Evolutionary conservation across 805 yeast species (phyloP).

Genomic region (Lachancea kluyveri): DNA sequence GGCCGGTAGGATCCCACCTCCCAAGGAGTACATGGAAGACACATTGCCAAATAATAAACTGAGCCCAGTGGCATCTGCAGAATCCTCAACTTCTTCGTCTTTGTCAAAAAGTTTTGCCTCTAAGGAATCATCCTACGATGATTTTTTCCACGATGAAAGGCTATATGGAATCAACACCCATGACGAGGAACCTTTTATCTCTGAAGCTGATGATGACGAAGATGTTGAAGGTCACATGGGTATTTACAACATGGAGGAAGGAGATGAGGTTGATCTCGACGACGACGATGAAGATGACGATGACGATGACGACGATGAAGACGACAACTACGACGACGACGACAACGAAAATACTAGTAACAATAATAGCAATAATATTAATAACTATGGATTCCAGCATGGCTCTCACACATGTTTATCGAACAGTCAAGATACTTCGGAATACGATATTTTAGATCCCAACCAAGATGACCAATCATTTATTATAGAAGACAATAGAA

Average conservation of each 20-base stretch:
- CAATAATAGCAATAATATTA: too few relatives aligned
- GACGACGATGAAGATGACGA: conserved; percentile 6
- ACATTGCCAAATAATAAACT: too few relatives aligned
- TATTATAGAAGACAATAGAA: too few relatives aligned
- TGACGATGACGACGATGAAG: conserved; percentile 5
- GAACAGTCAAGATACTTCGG: too few relatives aligned
- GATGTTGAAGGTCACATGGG: neutral
- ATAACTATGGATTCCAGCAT: too few relatives aligned
- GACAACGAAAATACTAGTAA: conserved; percentile 4
- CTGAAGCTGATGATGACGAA: neutral
- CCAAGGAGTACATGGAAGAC: conserved; percentile 11
- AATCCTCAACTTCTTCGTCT: conserved; percentile 5
- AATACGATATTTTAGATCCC: too few relatives aligned
- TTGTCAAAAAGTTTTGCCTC: too few relatives aligned
- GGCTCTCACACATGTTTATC: too few relatives aligned
- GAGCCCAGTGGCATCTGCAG: conserved; percentile 3
- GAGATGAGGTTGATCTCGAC: conserved; percentile 2
- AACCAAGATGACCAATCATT: too few relatives aligned
- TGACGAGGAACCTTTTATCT: neutral
- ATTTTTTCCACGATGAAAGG: too few relatives aligned
- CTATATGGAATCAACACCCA: neutral
- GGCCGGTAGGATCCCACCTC: conserved; percentile 14
- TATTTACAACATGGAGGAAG: neutral
- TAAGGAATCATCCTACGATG: too few relatives aligned
- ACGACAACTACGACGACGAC: too few relatives aligned